These are phyloP conservation scores for Skeletonema menzelii DNA, from an alignment of 108 stramenopile species.

Conservation along the genomic window DNA sequence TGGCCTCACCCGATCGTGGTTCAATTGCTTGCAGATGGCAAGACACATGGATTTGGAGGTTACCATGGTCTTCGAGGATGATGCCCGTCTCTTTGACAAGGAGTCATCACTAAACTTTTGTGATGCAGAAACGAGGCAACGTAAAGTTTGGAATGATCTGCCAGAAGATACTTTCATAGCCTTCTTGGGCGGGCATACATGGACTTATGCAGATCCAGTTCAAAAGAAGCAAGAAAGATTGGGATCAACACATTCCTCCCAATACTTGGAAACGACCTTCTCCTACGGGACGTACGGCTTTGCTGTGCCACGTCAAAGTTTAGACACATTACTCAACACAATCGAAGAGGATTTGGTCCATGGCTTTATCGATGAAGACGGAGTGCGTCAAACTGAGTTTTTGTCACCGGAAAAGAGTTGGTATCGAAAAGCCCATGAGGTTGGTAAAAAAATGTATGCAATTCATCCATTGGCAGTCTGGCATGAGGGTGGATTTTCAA, in stretches of 20 bases:
- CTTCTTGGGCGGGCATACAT: constrained; percentile 18
- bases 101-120: background rate
- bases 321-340: constrained; percentile 2
- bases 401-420: constrained; percentile 11
- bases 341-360: constrained; percentile 8
- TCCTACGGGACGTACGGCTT: constrained; percentile 12
- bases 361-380: constrained; percentile 12
- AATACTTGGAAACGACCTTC: background rate
- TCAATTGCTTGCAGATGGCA: constrained; percentile 8
- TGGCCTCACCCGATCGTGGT: constrained; percentile 13
- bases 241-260: background rate
- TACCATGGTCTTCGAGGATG: constrained; percentile 17
- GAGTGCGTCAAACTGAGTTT: constrained; percentile 6
- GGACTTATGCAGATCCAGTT: background rate
- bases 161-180: constrained; percentile 9
- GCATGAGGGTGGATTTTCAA: constrained; percentile 23
- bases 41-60: constrained; percentile 2
- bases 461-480: constrained; percentile 14
- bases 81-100: constrained; percentile 10
- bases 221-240: background rate
- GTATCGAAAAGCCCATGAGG: background rate
- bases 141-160: background rate
- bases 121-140: background rate
- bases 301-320: constrained; percentile 3
- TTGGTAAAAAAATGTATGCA: constrained; percentile 1